These are phyloP conservation scores for Zangia roseola DNA, from an alignment of 768 basidiomycete species.

Conservation along the genomic window DNA sequence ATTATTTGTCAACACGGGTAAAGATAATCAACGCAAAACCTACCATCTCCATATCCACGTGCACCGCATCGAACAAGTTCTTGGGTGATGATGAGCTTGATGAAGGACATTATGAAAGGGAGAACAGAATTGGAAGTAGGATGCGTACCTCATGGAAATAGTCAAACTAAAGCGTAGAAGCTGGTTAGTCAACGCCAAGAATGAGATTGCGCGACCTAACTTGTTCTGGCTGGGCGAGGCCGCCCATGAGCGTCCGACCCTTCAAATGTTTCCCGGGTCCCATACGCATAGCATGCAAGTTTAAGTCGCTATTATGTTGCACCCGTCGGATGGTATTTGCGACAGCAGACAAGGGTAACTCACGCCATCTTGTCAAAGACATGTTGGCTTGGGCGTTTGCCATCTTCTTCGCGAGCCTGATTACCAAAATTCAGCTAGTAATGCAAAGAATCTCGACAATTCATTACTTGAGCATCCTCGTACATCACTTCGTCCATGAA, in stretches of 20 bases:
- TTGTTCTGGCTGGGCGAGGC: constrained; percentile 73
- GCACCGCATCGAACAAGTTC: constrained; percentile 55
- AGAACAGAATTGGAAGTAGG: background rate
- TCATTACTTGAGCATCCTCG: constrained; percentile 35
- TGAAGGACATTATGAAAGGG: background rate
- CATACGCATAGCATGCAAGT: constrained; percentile 87
- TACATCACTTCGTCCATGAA: constrained; percentile 70
- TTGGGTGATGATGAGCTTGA: constrained; percentile 59
- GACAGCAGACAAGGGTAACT: constrained; percentile 9
- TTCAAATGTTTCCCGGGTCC: constrained; percentile 88
- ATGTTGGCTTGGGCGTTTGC: constrained; percentile 78
- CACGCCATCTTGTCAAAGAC: constrained; percentile 85
- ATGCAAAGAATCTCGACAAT: constrained; percentile 4
- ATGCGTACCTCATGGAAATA: constrained; percentile 70
- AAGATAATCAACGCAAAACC: background rate
- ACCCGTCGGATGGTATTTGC: background rate
- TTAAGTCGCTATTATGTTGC: constrained; percentile 45
- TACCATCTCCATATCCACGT: constrained; percentile 69
- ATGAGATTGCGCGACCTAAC: constrained; percentile 32
- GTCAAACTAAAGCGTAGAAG: constrained; percentile 45
- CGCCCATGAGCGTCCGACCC: constrained; percentile 71
- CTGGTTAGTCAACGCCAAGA: constrained; percentile 2
- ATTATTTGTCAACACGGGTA: background rate
- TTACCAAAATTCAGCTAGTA: constrained; percentile 10
- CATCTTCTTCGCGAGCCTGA: constrained; percentile 76